These are phyloP conservation scores for Rosa chinensis DNA, from an alignment of 306 rosid genomes.

Conservation along the genomic window DNA sequence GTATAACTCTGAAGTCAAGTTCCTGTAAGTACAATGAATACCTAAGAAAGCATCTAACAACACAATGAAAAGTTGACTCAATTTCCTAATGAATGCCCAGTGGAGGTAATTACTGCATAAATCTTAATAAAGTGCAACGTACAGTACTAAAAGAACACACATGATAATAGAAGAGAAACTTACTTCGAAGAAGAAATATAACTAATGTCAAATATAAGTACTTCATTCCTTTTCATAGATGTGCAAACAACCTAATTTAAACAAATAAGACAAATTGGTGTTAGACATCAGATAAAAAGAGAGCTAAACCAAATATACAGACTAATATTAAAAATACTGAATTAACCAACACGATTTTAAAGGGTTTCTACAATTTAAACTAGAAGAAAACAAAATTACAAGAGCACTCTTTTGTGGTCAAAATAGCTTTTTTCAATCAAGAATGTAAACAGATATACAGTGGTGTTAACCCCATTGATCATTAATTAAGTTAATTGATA, in stretches of 20 bases:
- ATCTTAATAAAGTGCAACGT: not conserved
- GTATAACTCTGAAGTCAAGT: not conserved
- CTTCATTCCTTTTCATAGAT: conserved; percentile 56
- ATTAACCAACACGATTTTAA: not conserved
- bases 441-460: not conserved
- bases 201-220: conserved; percentile 67
- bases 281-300: conserved; percentile 14
- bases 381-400: not conserved
- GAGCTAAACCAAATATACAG: conserved; percentile 5
- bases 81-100: no score
- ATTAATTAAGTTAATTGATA: no score
- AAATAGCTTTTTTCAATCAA: not conserved
- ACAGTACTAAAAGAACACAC: not conserved
- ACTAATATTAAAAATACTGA: not conserved
- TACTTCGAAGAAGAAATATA: conserved; percentile 64
- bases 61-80: conserved; percentile 17
- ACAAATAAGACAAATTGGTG: conserved; percentile 1
- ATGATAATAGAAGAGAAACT: conserved; percentile 29
- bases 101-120: not conserved
- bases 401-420: not conserved
- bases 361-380: not conserved
- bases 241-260: conserved; percentile 71
- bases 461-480: no score
- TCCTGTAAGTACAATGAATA: not conserved
- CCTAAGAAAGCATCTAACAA: not conserved